Evolutionary conservation across 306 rosid species (phyloP).

Genomic region (Cyclanthera cordifolia): DNA sequence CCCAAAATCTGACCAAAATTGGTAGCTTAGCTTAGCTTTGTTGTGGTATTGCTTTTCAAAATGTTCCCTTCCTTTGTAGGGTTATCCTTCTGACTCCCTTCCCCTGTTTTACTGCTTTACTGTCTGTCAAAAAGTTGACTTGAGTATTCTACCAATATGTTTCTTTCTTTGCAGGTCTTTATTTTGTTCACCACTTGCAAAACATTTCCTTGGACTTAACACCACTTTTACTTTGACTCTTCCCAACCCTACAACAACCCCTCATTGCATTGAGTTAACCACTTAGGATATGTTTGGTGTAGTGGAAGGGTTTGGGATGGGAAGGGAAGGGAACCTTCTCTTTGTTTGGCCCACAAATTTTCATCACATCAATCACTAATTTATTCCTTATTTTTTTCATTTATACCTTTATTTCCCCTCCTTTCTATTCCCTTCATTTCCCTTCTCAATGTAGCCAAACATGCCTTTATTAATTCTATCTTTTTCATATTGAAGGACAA

Average conservation of each 20-base stretch:
- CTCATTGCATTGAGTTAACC: neutral
- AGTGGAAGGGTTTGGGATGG: too few relatives aligned
- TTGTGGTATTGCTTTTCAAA: neutral
- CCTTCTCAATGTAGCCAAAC: too few relatives aligned
- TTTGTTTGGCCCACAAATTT: too few relatives aligned
- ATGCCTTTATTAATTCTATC: too few relatives aligned
- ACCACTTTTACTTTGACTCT: neutral
- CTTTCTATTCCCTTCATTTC: too few relatives aligned
- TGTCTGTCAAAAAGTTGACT: neutral
- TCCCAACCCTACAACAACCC: neutral
- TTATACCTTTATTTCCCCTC: too few relatives aligned
- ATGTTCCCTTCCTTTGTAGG: conserved; percentile 1
- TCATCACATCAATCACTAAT: too few relatives aligned
- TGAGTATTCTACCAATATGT: neutral
- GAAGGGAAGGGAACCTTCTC: too few relatives aligned
- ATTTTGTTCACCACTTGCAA: neutral
- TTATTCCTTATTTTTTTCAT: too few relatives aligned
- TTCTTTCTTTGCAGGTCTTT: neutral
- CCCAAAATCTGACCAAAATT: conserved; percentile 5
- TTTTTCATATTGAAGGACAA: too few relatives aligned
- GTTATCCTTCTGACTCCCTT: conserved; percentile 1
- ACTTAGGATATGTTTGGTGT: too few relatives aligned
- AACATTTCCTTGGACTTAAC: neutral
- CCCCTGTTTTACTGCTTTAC: conserved; percentile 7
- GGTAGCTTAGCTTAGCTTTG: neutral